Base-by-base conservation (phyloP, 768 basidiomycete species). In the Boletus sensibilis region DNA sequence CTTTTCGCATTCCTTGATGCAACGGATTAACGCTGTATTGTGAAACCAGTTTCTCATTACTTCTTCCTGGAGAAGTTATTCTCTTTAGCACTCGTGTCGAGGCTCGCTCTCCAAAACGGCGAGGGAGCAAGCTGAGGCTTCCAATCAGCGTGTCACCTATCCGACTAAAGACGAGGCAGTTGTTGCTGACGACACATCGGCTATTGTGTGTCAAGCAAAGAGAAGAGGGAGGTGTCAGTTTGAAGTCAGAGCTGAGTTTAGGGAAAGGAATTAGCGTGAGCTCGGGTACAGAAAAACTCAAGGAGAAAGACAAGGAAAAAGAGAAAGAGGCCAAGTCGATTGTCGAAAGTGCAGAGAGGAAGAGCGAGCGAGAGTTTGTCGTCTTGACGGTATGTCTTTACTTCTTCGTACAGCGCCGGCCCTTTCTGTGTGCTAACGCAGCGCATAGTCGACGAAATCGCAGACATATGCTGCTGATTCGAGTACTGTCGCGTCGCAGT, bases 361-460 rank as follows among this genome's bases (percentile, higher is more conserved):
- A 83, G 62, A 74, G 82, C 45, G 83, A 82, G 52, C 73, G 80
- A 37, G 82, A 84, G 64, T 85, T 87, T 64, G 78, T 82, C 16
- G 76, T 87, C 35, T 69, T 85, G 61, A 84, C 85, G 40, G 86
- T 87, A 57, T 65, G 83, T 73, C 21, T 33, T 55, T 29, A 61
- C 5, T 45, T 29, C 37, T 33, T 21, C 5, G 43, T 5, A 23
- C 8, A 4, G 25, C 4, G 23, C 42, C 23, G 4, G 18, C 4
- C 7, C 16, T 3, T 39, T 50, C n/a, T 7, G 29, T 11, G 12
- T 45, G n/a, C 56, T 53, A 25, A 57, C 18, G 25, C 37, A 4
- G 23, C 39, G 13, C 21, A 46, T 56, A 85, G 83, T 71, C 78
- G 21, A 72, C 78, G 8, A 84, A 79, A 63, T 76, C 73, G 29